phyloP scores from a whole-genome alignment of 2,329 filamentous ascomycete species.

The Epichloe festucae region DNA sequence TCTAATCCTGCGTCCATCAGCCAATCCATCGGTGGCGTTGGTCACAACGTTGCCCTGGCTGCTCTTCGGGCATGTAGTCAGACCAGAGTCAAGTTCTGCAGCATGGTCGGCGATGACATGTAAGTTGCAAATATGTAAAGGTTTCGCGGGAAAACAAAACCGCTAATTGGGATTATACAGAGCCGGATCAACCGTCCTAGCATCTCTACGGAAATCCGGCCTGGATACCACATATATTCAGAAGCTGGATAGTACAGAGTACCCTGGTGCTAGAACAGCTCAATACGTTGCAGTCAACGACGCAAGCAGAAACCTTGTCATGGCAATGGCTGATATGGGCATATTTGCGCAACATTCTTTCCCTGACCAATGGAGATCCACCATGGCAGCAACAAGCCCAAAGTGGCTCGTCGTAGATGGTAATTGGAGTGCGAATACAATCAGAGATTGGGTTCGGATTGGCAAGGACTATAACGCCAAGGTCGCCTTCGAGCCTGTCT shows the following conservation, averaged over 20 bases:
- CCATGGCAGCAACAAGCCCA: conserved; percentile 44
- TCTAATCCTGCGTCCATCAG: conserved; percentile 75
- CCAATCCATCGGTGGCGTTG: conserved; percentile 82
- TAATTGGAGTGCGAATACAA: conserved; percentile 62
- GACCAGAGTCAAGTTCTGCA: conserved; percentile 59
- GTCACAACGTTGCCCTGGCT: conserved; percentile 80
- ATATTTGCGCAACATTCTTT: conserved; percentile 54
- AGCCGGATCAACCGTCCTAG: conserved; percentile 60
- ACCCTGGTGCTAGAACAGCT: conserved; percentile 54
- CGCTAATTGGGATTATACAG: conserved; percentile 20
- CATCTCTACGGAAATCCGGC: conserved; percentile 48
- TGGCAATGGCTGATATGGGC: conserved; percentile 93
- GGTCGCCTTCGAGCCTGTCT: conserved; percentile 83
- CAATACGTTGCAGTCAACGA: conserved; percentile 91
- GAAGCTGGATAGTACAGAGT: conserved; percentile 34
- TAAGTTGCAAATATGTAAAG: conserved; percentile 22
- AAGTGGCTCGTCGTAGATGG: conserved; percentile 75
- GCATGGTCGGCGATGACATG: conserved; percentile 68
- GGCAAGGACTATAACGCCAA: conserved; percentile 42
- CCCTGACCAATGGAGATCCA: conserved; percentile 44
- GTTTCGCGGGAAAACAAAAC: background rate
- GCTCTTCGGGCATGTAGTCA: conserved; percentile 53
- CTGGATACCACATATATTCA: conserved; percentile 54
- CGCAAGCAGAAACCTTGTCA: conserved; percentile 63
- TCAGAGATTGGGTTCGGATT: conserved; percentile 54